A percentile compares a stretch with the other conserved stretches of the same genome.
phyloP scores from a whole-genome alignment of 192 early-diverging fungal species.

The Backusella westeae region DNA sequence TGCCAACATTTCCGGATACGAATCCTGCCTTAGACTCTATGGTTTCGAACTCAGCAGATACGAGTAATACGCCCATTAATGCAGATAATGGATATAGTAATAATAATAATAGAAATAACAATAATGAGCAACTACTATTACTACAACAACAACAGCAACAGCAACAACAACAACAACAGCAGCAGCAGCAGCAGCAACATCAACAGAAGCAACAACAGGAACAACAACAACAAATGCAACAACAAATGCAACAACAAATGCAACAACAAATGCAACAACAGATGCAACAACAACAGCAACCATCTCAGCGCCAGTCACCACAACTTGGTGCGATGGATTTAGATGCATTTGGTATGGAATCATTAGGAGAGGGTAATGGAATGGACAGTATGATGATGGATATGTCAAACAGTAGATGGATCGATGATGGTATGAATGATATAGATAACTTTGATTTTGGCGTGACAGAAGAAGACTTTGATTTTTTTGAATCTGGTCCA shows the following conservation, averaged over 20 bases:
- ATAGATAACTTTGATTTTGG: slow-evolving; percentile 35
- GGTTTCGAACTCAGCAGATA: not conserved
- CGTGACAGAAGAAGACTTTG: slow-evolving; percentile 43
- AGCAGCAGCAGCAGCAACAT: not conserved
- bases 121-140: not conserved
- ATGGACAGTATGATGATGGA: slow-evolving; percentile 25
- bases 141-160: no score
- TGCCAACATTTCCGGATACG: not conserved
- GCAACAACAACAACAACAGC: not conserved
- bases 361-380: slow-evolving; percentile 10
- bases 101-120: not conserved
- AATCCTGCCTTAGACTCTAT: not conserved
- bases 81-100: not conserved
- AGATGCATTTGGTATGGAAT: not conserved
- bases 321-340: not conserved
- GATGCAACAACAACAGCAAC: not conserved
- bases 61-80: not conserved
- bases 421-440: slow-evolving; percentile 27
- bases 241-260: not conserved
- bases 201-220: not conserved
- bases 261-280: not conserved
- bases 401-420: slow-evolving; percentile 25
- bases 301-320: not conserved
- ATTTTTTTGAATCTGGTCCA: slow-evolving; percentile 34
- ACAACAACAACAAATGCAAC: not conserved